Conservation (phyloP, 192 early-diverging fungal genomes). For the Kappamyces sp. region DNA sequence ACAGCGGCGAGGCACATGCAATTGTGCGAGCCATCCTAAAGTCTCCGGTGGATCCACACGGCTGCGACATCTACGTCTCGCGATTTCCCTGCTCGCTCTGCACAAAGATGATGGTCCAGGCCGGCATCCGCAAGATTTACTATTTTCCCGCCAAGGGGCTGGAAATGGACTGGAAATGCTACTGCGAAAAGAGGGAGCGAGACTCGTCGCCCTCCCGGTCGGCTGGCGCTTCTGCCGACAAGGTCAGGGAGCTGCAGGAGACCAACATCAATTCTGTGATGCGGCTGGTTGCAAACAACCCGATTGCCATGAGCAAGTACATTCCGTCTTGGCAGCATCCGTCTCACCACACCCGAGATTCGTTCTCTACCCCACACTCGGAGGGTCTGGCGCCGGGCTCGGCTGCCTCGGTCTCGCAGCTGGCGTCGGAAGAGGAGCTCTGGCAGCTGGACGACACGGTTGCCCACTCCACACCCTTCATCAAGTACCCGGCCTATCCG, state of each 20-base stretch:
- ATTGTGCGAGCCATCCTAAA: slow-evolving; percentile 29
- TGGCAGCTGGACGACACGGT: slow-evolving; percentile 14
- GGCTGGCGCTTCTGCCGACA: background rate
- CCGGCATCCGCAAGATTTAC: slow-evolving; percentile 34
- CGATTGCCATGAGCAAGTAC: slow-evolving; percentile 26
- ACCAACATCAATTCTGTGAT: slow-evolving; percentile 16
- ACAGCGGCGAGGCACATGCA: slow-evolving; percentile 33
- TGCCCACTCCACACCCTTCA: background rate
- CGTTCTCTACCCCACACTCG: background rate
- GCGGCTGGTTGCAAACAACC: slow-evolving; percentile 32
- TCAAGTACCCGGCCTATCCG: background rate
- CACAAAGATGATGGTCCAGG: slow-evolving; percentile 37
- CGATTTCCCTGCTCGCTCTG: slow-evolving; percentile 36
- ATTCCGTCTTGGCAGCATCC: slow-evolving; percentile 17
- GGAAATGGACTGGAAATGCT: slow-evolving; percentile 20
- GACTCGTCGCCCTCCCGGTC: background rate
- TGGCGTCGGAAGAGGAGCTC: too few species aligned
- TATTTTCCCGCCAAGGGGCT: slow-evolving; percentile 36
- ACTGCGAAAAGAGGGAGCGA: background rate
- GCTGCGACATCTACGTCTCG: slow-evolving; percentile 38
- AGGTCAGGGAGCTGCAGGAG: slow-evolving; percentile 16
- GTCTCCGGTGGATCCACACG: slow-evolving; percentile 20
- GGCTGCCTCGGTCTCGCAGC: too few species aligned
- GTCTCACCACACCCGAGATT: background rate
- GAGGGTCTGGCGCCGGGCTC: too few species aligned